phyloP scores from a whole-genome alignment of 768 basidiomycete species.

The Mycena amicta region DNA sequence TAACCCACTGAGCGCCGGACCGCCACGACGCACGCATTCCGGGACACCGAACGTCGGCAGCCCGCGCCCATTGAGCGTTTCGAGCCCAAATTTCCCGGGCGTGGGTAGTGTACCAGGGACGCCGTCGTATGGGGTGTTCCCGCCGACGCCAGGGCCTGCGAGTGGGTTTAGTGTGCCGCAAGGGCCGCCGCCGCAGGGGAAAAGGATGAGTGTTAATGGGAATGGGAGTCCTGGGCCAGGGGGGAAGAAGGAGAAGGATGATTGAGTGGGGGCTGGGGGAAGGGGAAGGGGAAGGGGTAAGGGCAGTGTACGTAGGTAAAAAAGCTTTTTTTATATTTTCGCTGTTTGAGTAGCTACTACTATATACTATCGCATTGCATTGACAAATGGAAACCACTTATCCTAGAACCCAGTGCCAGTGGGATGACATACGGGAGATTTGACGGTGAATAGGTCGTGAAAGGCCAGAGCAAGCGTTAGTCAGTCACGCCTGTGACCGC shows the following conservation, averaged over 20 bases:
- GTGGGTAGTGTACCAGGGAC: conserved; percentile 5
- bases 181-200: conserved; percentile 13
- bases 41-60: conserved; percentile 4
- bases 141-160: conserved; percentile 36
- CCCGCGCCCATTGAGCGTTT: conserved; percentile 4
- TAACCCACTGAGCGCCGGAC: not conserved
- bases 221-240: not conserved
- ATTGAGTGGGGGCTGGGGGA: not conserved
- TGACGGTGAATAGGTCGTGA: no score
- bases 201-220: conserved; percentile 16
- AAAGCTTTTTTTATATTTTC: not conserved
- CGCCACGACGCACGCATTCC: conserved; percentile 1
- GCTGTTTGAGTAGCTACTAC: not conserved
- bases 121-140: conserved; percentile 34
- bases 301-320: not conserved
- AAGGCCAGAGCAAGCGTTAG: no score
- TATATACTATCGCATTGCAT: no score
- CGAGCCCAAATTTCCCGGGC: conserved; percentile 13
- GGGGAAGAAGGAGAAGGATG: not conserved
- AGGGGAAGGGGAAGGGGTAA: not conserved
- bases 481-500: no score
- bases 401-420: no score
- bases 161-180: not conserved
- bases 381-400: no score
- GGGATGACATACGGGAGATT: no score